Percentiles rank a stretch among this genome's conserved stretches.
Evolutionary conservation across 495 filamentous ascomycete species (phyloP).

Genomic region (Extremus antarcticus): DNA sequence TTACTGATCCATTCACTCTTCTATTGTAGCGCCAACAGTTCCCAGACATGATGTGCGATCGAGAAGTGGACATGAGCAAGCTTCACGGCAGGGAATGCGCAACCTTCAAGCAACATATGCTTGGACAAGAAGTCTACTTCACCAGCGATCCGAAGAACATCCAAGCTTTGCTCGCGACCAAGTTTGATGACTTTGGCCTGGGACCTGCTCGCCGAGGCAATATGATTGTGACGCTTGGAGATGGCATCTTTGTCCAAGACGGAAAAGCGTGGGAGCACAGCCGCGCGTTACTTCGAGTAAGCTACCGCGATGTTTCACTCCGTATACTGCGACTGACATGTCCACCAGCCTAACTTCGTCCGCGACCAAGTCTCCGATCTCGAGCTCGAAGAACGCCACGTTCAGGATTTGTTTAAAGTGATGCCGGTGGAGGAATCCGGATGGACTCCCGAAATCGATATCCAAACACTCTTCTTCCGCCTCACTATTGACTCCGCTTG

Average conservation of each 20-base stretch:
- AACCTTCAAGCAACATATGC: slow-evolving; percentile 6
- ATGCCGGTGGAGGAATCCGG: slow-evolving; percentile 17
- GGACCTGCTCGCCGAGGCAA: slow-evolving; percentile 26
- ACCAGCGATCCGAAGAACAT: slow-evolving; percentile 77
- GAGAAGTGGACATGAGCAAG: slow-evolving; percentile 10
- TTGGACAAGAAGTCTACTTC: slow-evolving; percentile 28
- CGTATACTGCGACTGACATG: background rate
- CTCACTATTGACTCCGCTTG: slow-evolving; percentile 76
- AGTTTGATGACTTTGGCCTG: slow-evolving; percentile 59
- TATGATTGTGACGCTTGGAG: slow-evolving; percentile 25
- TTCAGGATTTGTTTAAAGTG: slow-evolving; percentile 29
- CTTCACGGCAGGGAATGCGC: slow-evolving; percentile 3
- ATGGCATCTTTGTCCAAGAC: slow-evolving; percentile 23
- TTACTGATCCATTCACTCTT: too few relatives aligned
- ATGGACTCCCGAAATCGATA: slow-evolving; percentile 47
- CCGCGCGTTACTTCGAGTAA: slow-evolving; percentile 55
- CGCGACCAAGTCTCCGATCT: slow-evolving; percentile 72
- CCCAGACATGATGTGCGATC: slow-evolving; percentile 15
- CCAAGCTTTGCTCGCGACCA: slow-evolving; percentile 70
- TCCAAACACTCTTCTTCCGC: slow-evolving; percentile 63
- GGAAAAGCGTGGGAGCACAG: slow-evolving; percentile 39
- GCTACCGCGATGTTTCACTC: background rate
- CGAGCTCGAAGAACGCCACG: slow-evolving; percentile 67
- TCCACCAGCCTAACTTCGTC: slow-evolving; percentile 56
- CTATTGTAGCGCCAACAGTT: slow-evolving; percentile 15